Evolutionary conservation across 768 basidiomycete species (phyloP).

Genomic region (Xerocomus potaroensis): DNA sequence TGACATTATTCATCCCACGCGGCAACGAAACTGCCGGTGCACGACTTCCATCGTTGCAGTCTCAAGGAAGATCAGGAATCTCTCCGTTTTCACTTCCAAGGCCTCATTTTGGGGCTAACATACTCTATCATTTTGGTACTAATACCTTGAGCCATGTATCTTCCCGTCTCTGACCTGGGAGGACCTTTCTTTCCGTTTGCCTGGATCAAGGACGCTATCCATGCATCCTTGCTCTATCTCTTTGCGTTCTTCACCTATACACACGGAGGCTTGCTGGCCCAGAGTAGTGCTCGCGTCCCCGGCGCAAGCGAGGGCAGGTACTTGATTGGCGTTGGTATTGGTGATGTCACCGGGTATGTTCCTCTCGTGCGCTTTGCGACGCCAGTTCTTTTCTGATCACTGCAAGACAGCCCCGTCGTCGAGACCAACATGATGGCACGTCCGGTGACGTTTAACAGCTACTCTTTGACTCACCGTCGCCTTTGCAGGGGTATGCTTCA

Average conservation of each 20-base stretch:
- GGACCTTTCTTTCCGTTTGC: constrained; percentile 14
- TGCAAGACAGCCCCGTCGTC: constrained; percentile 54
- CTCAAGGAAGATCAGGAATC: no score
- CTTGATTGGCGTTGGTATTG: constrained; percentile 38
- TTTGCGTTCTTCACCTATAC: constrained; percentile 39
- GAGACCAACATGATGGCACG: constrained; percentile 82
- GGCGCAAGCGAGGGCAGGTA: constrained; percentile 16
- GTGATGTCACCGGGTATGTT: constrained; percentile 68
- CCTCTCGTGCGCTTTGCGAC: neutral
- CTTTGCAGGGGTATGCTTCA: constrained; percentile 59
- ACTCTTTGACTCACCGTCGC: neutral
- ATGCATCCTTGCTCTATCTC: constrained; percentile 39
- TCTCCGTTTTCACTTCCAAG: no score
- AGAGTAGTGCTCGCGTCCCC: neutral
- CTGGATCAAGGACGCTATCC: constrained; percentile 37
- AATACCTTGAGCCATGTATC: constrained; percentile 22
- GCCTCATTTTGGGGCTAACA: no score
- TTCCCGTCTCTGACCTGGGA: constrained; percentile 14
- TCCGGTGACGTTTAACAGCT: neutral
- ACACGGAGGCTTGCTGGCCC: constrained; percentile 26
- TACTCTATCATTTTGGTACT: no score
- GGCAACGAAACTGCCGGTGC: no score
- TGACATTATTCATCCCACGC: no score
- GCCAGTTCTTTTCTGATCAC: neutral
- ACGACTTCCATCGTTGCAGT: no score